A percentile compares a stretch with the other conserved stretches of the same genome.
These are phyloP conservation scores for Kluyveromyces sp. DNA, from an alignment of 1,139 yeast genomes.

Conservation along the genomic window DNA sequence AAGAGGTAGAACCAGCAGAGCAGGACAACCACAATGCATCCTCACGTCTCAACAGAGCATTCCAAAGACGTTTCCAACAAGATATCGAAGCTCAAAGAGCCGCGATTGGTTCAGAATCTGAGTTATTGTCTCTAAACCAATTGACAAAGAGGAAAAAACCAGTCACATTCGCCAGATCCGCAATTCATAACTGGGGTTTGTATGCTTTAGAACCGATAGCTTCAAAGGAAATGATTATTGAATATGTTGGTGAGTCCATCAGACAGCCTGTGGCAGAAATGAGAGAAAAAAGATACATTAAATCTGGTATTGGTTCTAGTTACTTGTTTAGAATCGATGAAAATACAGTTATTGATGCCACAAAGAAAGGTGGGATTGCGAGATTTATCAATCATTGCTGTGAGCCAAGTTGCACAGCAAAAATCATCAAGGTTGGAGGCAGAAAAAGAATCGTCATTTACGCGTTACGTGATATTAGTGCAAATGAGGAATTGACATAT, in stretches of 20 bases:
- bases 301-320: slow-evolving; percentile 93
- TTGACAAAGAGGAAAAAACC: slow-evolving; percentile 87
- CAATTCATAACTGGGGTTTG: slow-evolving; percentile 96
- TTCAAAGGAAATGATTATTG: slow-evolving; percentile 94
- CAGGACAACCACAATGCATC: slow-evolving; percentile 35
- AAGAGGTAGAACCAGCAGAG: background rate
- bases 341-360: slow-evolving; percentile 92
- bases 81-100: slow-evolving; percentile 79
- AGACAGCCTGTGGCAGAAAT: slow-evolving; percentile 93
- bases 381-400: slow-evolving; percentile 95
- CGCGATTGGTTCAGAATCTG: slow-evolving; percentile 74
- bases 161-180: slow-evolving; percentile 90
- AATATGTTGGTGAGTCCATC: slow-evolving; percentile 94
- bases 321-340: slow-evolving; percentile 90
- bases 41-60: slow-evolving; percentile 82
- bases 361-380: slow-evolving; percentile 95
- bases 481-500: slow-evolving; percentile 88
- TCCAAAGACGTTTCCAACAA: slow-evolving; percentile 83
- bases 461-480: slow-evolving; percentile 80
- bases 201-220: slow-evolving; percentile 93
- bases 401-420: slow-evolving; percentile 95
- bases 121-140: slow-evolving; percentile 64
- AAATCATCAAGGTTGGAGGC: slow-evolving; percentile 91
- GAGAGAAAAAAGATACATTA: slow-evolving; percentile 76
- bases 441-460: slow-evolving; percentile 90